These are phyloP conservation scores for Lachancea cidri DNA, from an alignment of 805 yeast genomes.

Conservation along the genomic window DNA sequence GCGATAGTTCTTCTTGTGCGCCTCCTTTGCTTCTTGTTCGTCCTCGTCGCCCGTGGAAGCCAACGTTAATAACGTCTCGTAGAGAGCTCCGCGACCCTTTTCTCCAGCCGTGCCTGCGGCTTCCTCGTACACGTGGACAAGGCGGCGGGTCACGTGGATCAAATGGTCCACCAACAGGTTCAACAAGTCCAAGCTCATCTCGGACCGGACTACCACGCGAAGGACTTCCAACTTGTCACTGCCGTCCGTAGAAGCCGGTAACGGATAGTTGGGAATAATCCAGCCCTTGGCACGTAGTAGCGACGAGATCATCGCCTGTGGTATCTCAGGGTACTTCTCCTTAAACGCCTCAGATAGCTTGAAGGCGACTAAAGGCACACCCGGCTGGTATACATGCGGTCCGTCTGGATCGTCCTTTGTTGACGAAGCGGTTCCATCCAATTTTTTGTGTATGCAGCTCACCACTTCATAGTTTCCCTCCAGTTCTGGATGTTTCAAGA, in stretches of 20 bases:
- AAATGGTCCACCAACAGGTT: slow-evolving; percentile 32
- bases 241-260: slow-evolving; percentile 47
- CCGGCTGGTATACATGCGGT: slow-evolving; percentile 56
- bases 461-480: slow-evolving; percentile 65
- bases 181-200: slow-evolving; percentile 42
- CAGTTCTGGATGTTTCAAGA: slow-evolving; percentile 55
- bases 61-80: slow-evolving; percentile 20
- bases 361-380: slow-evolving; percentile 89
- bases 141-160: slow-evolving; percentile 17
- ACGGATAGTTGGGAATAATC: slow-evolving; percentile 84
- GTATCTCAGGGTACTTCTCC: slow-evolving; percentile 66
- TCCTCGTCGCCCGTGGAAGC: slow-evolving; percentile 20
- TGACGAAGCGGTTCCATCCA: slow-evolving; percentile 32
- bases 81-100: slow-evolving; percentile 13
- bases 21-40: slow-evolving; percentile 8
- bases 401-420: slow-evolving; percentile 13
- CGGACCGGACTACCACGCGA: slow-evolving; percentile 76
- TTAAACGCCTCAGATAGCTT: slow-evolving; percentile 57
- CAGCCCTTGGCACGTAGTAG: slow-evolving; percentile 75
- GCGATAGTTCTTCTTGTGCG: slow-evolving; percentile 24
- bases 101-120: slow-evolving; percentile 7
- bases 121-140: slow-evolving; percentile 17
- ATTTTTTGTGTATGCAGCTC: slow-evolving; percentile 68
- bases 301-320: slow-evolving; percentile 70
- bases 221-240: slow-evolving; percentile 63